These are phyloP conservation scores for Saturnispora halmiae DNA, from an alignment of 805 yeast genomes.

Conservation along the genomic window DNA sequence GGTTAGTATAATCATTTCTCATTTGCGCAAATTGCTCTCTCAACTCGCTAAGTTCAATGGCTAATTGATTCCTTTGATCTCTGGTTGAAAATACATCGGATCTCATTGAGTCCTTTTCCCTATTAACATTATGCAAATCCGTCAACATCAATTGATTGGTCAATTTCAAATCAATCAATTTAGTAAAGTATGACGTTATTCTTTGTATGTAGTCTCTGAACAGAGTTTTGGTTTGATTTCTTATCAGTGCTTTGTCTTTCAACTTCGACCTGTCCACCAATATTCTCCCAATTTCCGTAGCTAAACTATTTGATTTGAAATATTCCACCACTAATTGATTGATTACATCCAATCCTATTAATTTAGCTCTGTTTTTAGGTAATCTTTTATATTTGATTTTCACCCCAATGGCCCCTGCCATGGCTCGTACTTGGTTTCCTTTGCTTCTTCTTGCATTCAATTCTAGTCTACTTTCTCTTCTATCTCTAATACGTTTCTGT, in stretches of 20 bases:
- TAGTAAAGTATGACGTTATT: conserved; percentile 25
- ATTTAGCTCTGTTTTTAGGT: conserved; percentile 22
- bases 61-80: conserved; percentile 20
- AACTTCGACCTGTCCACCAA: background rate
- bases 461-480: background rate
- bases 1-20: conserved; percentile 14
- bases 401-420: conserved; percentile 9
- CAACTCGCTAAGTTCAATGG: conserved; percentile 16
- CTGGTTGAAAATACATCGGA: conserved; percentile 24
- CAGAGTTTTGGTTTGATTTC: conserved; percentile 9
- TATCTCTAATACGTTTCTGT: background rate
- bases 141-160: conserved; percentile 27
- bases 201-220: conserved; percentile 18
- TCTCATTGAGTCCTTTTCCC: conserved; percentile 26
- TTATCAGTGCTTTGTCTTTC: background rate
- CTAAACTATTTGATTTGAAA: conserved; percentile 16
- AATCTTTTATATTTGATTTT: conserved; percentile 22
- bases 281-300: conserved; percentile 8
- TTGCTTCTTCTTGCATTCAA: conserved; percentile 10
- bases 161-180: conserved; percentile 30
- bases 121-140: conserved; percentile 24
- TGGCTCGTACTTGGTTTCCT: conserved; percentile 3
- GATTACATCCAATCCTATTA: conserved; percentile 29
- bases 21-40: conserved; percentile 14
- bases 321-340: conserved; percentile 26